A percentile compares a stretch with the other conserved stretches of the same genome.
phyloP scores from a whole-genome alignment of 371 early-diverging fungal species.

The Coemansia sp. region DNA sequence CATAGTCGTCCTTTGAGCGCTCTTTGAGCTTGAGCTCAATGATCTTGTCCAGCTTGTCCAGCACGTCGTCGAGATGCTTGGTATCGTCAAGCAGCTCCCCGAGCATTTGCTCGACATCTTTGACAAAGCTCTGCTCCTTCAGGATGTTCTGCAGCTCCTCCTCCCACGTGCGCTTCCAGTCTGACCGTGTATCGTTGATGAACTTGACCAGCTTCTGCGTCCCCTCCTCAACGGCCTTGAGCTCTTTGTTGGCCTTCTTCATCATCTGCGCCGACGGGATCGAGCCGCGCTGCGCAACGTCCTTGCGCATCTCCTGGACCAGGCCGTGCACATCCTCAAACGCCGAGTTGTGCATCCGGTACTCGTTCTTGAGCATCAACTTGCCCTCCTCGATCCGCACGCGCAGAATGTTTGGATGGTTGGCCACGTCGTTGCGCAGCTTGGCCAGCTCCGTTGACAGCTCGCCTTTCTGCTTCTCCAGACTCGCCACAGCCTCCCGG shows the following conservation, averaged over 20 bases:
- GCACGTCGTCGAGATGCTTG: conserved; percentile 56
- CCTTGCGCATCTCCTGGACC: conserved; percentile 72
- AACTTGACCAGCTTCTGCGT: conserved; percentile 56
- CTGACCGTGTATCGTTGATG: conserved; percentile 59
- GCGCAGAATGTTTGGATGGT: conserved; percentile 36
- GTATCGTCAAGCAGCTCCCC: conserved; percentile 67
- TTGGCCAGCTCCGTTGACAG: conserved; percentile 53
- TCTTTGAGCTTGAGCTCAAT: conserved; percentile 54
- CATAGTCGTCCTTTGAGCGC: conserved; percentile 22
- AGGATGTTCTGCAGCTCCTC: conserved; percentile 74
- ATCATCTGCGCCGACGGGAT: conserved; percentile 61
- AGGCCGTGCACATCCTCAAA: conserved; percentile 69
- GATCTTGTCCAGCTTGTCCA: conserved; percentile 62
- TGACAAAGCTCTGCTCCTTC: conserved; percentile 74
- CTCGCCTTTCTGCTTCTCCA: conserved; percentile 49
- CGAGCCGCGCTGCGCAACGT: conserved; percentile 70
- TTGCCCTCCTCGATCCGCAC: conserved; percentile 61
- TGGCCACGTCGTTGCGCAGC: conserved; percentile 43
- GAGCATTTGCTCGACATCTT: conserved; percentile 68
- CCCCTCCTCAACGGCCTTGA: conserved; percentile 52
- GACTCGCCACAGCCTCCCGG: conserved; percentile 56
- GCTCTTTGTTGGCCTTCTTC: conserved; percentile 56
- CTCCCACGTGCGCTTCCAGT: conserved; percentile 83
- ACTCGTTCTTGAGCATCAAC: conserved; percentile 57
- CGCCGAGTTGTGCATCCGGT: conserved; percentile 56